A percentile compares a stretch with the other conserved stretches of the same genome.
Conservation (phyloP, 306 rosid species). For the Morella rubra region DNA sequence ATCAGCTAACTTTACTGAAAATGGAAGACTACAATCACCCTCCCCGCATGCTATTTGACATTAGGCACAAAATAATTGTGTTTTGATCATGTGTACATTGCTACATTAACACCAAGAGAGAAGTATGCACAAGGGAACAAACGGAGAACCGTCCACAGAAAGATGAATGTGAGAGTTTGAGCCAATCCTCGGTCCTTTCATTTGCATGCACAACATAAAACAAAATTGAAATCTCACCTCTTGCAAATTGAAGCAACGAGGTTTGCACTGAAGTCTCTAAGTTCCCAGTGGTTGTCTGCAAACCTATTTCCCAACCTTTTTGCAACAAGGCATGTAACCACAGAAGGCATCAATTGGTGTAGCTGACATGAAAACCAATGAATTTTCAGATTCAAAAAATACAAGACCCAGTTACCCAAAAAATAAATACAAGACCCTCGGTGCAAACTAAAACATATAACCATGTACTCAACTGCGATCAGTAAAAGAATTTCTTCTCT, state of each 20-base stretch:
- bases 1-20: neutral
- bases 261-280: constrained; percentile 77
- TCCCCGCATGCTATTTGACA: constrained; percentile 13
- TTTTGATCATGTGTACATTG: neutral
- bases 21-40: constrained; percentile 6
- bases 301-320: constrained; percentile 77
- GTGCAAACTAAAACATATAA: neutral
- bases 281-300: constrained; percentile 84
- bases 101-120: constrained; percentile 13
- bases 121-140: constrained; percentile 5
- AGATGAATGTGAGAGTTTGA: neutral
- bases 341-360: constrained; percentile 94
- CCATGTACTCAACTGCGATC: too few relatives aligned
- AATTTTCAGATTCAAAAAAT: constrained; percentile 21
- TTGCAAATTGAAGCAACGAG: constrained; percentile 85
- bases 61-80: constrained; percentile 4
- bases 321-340: constrained; percentile 87
- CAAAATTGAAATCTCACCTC: constrained; percentile 49
- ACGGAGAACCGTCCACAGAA: constrained; percentile 1
- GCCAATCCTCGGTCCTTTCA: constrained; percentile 2
- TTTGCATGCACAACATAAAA: constrained; percentile 19
- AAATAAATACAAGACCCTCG: constrained; percentile 16
- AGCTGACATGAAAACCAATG: constrained; percentile 43
- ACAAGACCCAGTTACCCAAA: constrained; percentile 14
- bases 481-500: too few relatives aligned